Conservation (phyloP, 2,329 filamentous ascomycete genomes). For the Pseudogymnoascus sp. region DNA sequence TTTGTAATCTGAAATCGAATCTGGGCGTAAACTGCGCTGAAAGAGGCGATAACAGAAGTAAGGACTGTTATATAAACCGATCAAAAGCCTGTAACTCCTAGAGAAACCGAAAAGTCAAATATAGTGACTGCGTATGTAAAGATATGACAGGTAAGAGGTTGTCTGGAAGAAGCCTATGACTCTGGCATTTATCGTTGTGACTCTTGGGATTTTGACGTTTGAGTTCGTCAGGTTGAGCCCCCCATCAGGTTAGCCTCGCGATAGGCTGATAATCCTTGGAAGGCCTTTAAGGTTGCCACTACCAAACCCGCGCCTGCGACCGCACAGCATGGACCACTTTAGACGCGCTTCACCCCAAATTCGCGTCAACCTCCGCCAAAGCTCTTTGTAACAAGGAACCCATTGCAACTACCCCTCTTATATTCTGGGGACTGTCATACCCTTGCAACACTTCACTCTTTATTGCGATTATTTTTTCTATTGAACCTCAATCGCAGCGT, state of each 20-base stretch:
- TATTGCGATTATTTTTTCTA: neutral
- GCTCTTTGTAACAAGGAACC: slow-evolving; percentile 1
- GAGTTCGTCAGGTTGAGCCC: slow-evolving; percentile 2
- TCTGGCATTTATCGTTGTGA: neutral
- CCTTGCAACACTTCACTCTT: neutral
- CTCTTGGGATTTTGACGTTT: neutral
- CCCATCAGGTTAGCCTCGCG: slow-evolving; percentile 7
- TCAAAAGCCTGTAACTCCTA: slow-evolving; percentile 6
- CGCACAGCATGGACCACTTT: slow-evolving; percentile 8
- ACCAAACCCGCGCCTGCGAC: slow-evolving; percentile 6
- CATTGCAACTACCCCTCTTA: slow-evolving; percentile 4
- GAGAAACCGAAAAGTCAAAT: slow-evolving; percentile 2
- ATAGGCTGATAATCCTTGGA: slow-evolving; percentile 8
- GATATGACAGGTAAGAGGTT: neutral
- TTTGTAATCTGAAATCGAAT: slow-evolving; percentile 2
- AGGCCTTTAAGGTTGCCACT: slow-evolving; percentile 8
- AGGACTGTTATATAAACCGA: slow-evolving; percentile 6
- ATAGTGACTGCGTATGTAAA: neutral
- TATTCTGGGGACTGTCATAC: neutral
- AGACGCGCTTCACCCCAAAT: slow-evolving; percentile 10
- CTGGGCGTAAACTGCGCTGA: neutral
- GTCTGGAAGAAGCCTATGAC: slow-evolving; percentile 4
- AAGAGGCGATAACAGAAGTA: slow-evolving; percentile 4
- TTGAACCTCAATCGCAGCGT: neutral
- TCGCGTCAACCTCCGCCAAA: slow-evolving; percentile 1